Evolutionary conservation across 441 rosid species (phyloP), one percentile per base, ranked within the genome.

Genomic region (Isatis lusitanica): DNA sequence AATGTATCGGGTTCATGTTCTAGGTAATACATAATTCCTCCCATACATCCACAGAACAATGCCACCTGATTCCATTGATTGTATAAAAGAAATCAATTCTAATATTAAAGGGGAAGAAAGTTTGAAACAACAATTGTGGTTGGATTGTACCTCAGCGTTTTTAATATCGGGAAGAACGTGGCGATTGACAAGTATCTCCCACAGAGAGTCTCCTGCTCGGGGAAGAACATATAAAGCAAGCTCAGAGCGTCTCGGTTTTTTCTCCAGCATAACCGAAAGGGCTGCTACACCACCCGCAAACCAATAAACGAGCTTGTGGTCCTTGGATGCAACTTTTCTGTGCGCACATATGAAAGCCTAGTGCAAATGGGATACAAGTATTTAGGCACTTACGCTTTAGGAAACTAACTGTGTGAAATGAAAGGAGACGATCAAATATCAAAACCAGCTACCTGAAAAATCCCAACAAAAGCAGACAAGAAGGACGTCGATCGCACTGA

Each of bases 221-320:
- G 99, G 99, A 81, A 95, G 94, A 78, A 95, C 98, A 73, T 95
- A 95, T 52, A 95, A 73, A 75, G 95, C 98, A 67, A 95, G 97
- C 87, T 95, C 99, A 48, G 95, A 79, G 59, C 98, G 97, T 77
- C 97, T 93, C 10, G 94, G 71, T 76, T 95, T 93, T 71, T 95
- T 95, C 93, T 93, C 98, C 57, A 95, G 69, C 69, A 95, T 82
- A 47, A 95, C 97, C 17, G 98, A 95, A 66, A 95, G 94, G 13
- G 96, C 96, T 30, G 99, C 78, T 56, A 83, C 16, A 82, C 90
- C 98, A 56, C 99, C 99, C 7, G 97, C 97, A 24, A 88, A 47
- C 98, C 97, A 95, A 79, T 90, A 95, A 42, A 93, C 88, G 55
- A 95, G 87, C 84, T 95, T 95, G 88, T 95, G 98, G 87, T 95